Base-by-base conservation (phyloP, 441 rosid genomes). In the Arabidopsis hybrid region DNA sequence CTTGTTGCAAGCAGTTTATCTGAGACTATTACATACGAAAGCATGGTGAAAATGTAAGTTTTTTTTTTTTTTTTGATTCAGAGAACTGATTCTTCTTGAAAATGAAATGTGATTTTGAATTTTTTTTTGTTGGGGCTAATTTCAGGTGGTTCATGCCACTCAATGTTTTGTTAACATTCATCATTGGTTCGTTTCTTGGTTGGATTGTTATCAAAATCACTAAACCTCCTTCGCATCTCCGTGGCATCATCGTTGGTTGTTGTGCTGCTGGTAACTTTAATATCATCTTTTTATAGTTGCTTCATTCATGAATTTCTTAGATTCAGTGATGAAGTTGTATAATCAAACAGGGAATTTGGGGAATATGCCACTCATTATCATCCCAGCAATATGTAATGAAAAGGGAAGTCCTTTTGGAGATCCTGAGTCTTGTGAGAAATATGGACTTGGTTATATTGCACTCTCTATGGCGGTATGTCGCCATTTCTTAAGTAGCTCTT, bases 61-160 rank as follows among this genome's bases (percentile, higher is more conserved):
- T 26, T 26, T 26, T 18, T 3, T 26, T 26, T 26, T 21, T 21
- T 21, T 21, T 21, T 46, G 12, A 13, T 12, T 2, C 5, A 34
- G 47, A 60, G 9, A 59, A 21, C 0, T 46, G 47, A 69, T 58
- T 43, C 17, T 57, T 4, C 59, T 26, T 10, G 4, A 9, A 9
- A 21, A 12, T 50, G 29, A 36, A 0, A 29, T 35, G 32, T 77
- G 6, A 40, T 49, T 26, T 21, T 49, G 55, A 7, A 49, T 17
- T 5, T 16, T 58, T 13, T 9, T 6, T 38, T 46, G 35, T 58
- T 39, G 13, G 57, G 39, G 18, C 16, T n/a, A 36, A 42, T 7
- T 69, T 47, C 71, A 90, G 97, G 87, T 93, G 97, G 98, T 91
- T 93, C 83, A 93, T 93, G 98, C 98, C 98, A 9, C 11, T 91